Evolutionary conservation across 768 basidiomycete species (phyloP).

Genomic region (Kwoniella bestiolae): DNA sequence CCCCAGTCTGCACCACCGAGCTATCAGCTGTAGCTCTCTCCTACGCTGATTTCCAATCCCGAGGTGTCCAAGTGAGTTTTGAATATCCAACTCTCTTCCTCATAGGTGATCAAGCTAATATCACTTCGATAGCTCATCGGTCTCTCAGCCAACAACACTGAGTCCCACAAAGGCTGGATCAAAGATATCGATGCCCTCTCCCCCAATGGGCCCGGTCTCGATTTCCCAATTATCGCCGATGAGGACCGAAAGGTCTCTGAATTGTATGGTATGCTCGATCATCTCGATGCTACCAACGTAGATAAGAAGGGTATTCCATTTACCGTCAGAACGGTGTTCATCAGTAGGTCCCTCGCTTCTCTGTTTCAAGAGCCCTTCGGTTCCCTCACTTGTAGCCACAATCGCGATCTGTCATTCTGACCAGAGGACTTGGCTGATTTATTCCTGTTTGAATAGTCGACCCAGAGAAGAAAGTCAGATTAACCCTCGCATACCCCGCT

Average conservation of each 20-base stretch:
- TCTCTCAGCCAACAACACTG: conserved; percentile 85
- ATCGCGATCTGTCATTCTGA: no score
- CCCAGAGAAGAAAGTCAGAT: conserved; percentile 90
- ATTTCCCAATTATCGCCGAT: conserved; percentile 98
- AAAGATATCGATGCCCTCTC: conserved; percentile 67
- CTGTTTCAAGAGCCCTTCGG: no score
- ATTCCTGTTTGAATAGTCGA: conserved; percentile 63
- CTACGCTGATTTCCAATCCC: conserved; percentile 77
- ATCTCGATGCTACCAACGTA: conserved; percentile 83
- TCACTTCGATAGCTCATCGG: conserved; percentile 57
- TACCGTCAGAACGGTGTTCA: conserved; percentile 96
- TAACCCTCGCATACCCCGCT: conserved; percentile 89
- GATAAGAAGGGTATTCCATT: conserved; percentile 72
- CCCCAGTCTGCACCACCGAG: conserved; percentile 71
- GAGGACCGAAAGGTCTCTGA: conserved; percentile 77
- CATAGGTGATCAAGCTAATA: background rate
- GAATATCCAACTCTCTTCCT: background rate
- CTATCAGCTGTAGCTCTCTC: conserved; percentile 93
- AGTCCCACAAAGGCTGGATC: conserved; percentile 85
- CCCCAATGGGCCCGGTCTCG: conserved; percentile 68
- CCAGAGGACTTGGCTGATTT: background rate
- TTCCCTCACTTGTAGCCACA: no score
- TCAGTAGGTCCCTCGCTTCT: conserved; percentile 63
- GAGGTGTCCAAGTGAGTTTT: conserved; percentile 77
- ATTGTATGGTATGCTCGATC: conserved; percentile 94